These are phyloP conservation scores for Bidens hawaiensis DNA, from an alignment of 140 eudicot species.

Conservation along the genomic window DNA sequence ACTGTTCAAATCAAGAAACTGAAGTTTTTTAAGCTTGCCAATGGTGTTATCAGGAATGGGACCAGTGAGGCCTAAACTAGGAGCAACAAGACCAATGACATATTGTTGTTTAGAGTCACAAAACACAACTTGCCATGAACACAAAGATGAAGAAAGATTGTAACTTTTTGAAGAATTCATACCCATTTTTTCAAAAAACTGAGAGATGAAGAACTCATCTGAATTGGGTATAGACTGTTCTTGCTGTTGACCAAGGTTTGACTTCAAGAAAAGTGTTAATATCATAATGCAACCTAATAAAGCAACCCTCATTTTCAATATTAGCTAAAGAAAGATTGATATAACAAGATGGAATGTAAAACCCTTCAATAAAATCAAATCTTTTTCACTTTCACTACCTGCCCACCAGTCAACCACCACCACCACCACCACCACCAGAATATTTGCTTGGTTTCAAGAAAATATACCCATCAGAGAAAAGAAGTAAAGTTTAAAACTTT, in stretches of 20 bases:
- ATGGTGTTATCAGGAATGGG: constrained; percentile 71
- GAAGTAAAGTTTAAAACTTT: constrained; percentile 19
- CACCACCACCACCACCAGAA: constrained; percentile 15
- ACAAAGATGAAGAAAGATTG: constrained; percentile 46
- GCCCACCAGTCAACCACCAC: constrained; percentile 1
- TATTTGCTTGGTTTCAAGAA: constrained; percentile 22
- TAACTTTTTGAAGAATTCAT: not conserved
- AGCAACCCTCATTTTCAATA: constrained; percentile 46
- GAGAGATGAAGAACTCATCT: constrained; percentile 69
- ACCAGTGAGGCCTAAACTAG: constrained; percentile 60
- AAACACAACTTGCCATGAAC: constrained; percentile 65
- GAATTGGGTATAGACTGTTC: constrained; percentile 50
- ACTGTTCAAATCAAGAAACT: constrained; percentile 65
- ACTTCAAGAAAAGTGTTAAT: constrained; percentile 44
- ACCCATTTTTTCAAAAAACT: constrained; percentile 34
- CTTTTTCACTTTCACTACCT: constrained; percentile 11
- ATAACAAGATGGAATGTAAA: not conserved
- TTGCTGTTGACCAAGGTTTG: constrained; percentile 50
- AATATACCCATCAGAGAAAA: constrained; percentile 35
- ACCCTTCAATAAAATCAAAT: constrained; percentile 10
- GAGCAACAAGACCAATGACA: constrained; percentile 48
- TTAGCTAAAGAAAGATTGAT: constrained; percentile 4
- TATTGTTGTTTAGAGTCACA: constrained; percentile 57
- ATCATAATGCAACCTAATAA: constrained; percentile 42
- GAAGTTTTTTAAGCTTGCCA: constrained; percentile 62